Evolutionary conservation across 495 filamentous ascomycete genomes (phyloP).

Genomic region (Aspergillus indologenus): DNA sequence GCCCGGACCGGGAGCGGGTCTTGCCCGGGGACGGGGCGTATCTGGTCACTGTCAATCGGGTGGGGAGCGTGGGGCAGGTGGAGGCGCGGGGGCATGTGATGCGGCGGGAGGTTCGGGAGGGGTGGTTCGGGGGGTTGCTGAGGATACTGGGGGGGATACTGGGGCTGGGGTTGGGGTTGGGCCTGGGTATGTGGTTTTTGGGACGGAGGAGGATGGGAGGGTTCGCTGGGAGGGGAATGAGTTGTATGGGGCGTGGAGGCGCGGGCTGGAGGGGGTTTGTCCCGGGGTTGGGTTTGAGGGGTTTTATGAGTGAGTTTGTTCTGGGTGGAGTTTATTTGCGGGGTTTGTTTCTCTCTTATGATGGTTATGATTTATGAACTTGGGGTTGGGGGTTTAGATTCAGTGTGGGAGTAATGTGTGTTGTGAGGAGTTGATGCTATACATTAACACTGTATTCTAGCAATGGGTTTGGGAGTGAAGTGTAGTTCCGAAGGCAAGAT

Average conservation of each 20-base stretch:
- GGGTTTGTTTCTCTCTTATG: constrained; percentile 19
- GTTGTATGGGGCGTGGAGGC: constrained; percentile 1
- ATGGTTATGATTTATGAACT: constrained; percentile 15
- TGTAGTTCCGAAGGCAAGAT: too few relatives aligned
- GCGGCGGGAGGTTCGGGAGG: constrained; percentile 33
- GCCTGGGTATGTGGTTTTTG: background rate
- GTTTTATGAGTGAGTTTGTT: constrained; percentile 24
- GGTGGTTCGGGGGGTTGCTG: constrained; percentile 38
- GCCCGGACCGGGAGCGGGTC: constrained; percentile 33
- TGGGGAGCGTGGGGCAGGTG: constrained; percentile 22
- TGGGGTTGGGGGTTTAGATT: constrained; percentile 1
- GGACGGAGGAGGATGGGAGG: background rate
- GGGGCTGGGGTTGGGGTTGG: constrained; percentile 25
- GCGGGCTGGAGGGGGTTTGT: constrained; percentile 1
- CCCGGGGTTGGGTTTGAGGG: background rate
- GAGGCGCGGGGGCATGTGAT: constrained; percentile 45
- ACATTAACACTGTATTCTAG: too few relatives aligned
- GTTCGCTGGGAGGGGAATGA: background rate
- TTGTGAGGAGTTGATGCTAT: too few relatives aligned
- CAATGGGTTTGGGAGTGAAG: too few relatives aligned
- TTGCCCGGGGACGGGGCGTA: constrained; percentile 36
- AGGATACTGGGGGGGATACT: too few relatives aligned
- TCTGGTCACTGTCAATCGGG: constrained; percentile 42
- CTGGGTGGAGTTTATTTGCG: constrained; percentile 27
- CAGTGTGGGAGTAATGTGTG: too few relatives aligned